phyloP scores from a whole-genome alignment of 2,329 filamentous ascomycete genomes.

The Chrysoporthe austroafricana region DNA sequence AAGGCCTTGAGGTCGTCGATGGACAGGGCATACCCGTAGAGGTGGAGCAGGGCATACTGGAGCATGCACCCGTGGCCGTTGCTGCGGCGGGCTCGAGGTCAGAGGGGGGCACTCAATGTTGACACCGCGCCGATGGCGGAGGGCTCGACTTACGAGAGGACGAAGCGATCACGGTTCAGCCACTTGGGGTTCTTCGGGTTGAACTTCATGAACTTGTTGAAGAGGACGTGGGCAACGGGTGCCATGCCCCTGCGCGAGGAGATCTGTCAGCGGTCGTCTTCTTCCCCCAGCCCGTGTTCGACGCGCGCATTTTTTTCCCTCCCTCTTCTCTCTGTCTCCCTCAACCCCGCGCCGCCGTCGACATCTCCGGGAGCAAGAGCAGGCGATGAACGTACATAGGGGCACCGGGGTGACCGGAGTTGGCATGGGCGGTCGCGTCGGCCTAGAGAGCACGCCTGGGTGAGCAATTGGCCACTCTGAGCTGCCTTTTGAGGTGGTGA shows the following conservation, averaged over 20 bases:
- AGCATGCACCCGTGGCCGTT: conserved; percentile 99
- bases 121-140: conserved; percentile 9
- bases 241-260: conserved; percentile 70
- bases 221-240: conserved; percentile 93
- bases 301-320: not conserved
- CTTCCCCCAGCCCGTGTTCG: not conserved
- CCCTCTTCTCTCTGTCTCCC: not conserved
- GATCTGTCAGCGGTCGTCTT: conserved; percentile 17
- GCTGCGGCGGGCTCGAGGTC: conserved; percentile 22
- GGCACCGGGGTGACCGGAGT: conserved; percentile 98
- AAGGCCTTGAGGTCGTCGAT: conserved; percentile 95
- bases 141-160: conserved; percentile 82
- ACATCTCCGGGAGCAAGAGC: not conserved
- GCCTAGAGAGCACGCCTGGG: conserved; percentile 59
- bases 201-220: conserved; percentile 99
- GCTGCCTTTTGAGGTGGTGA: not conserved
- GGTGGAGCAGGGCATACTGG: conserved; percentile 95
- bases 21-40: conserved; percentile 86
- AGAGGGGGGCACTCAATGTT: conserved; percentile 21
- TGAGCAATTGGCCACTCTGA: conserved; percentile 31
- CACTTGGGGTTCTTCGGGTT: conserved; percentile 99
- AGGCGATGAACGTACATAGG: conserved; percentile 70
- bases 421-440: conserved; percentile 95
- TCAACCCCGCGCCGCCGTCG: conserved; percentile 9
- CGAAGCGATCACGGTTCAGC: conserved; percentile 97